phyloP scores from a whole-genome alignment of 805 yeast species.

The Kodamaea sagamina region DNA sequence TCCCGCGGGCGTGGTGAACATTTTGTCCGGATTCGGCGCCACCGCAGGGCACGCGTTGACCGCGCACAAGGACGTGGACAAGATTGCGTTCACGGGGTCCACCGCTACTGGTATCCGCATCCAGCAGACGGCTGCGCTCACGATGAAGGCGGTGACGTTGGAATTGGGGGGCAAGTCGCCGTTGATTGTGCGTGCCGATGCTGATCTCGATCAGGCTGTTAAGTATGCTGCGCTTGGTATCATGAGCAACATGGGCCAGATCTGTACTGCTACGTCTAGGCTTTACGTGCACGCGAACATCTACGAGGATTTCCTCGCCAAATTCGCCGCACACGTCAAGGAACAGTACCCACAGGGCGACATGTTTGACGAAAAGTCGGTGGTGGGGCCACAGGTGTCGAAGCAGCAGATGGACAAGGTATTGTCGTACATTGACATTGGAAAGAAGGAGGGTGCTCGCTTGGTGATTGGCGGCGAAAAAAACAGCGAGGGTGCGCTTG shows the following conservation, averaged over 20 bases:
- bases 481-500: conserved; percentile 38
- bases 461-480: conserved; percentile 44
- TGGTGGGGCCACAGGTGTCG: conserved; percentile 65
- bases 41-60: conserved; percentile 71
- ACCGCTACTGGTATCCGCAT: conserved; percentile 65
- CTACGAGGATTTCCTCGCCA: conserved; percentile 52
- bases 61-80: conserved; percentile 49
- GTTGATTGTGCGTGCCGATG: conserved; percentile 60
- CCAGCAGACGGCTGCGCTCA: conserved; percentile 60
- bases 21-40: conserved; percentile 68
- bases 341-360: conserved; percentile 56
- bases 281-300: conserved; percentile 57
- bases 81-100: conserved; percentile 59
- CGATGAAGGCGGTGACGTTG: conserved; percentile 63
- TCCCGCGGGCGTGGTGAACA: conserved; percentile 76
- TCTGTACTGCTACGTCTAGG: conserved; percentile 69
- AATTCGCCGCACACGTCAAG: conserved; percentile 48
- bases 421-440: conserved; percentile 42
- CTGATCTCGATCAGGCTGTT: conserved; percentile 63
- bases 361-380: conserved; percentile 48
- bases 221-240: conserved; percentile 70
- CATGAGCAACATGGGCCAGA: conserved; percentile 66
- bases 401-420: conserved; percentile 56
- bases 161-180: conserved; percentile 80
- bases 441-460: conserved; percentile 47